phyloP scores from a whole-genome alignment of 2,329 filamentous ascomycete species.

The Myriosclerotinia duriaeana region DNA sequence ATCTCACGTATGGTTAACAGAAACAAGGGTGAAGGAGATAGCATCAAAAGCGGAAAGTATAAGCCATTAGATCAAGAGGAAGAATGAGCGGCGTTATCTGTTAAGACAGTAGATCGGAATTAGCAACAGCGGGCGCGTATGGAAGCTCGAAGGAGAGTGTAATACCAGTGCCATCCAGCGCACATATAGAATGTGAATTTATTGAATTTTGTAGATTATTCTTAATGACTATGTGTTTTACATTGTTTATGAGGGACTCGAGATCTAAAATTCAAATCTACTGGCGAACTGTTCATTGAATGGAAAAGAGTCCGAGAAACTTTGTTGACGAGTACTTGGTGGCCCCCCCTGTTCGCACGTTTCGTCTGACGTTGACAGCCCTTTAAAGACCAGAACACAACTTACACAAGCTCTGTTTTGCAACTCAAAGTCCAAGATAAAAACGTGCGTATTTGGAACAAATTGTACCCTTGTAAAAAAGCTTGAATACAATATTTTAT shows the following conservation, averaged over 20 bases:
- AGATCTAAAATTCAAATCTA: not conserved
- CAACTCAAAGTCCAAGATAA: too few species aligned
- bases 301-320: not conserved
- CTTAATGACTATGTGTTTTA: not conserved
- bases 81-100: constrained; percentile 30
- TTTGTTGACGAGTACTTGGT: not conserved
- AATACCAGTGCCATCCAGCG: constrained; percentile 26
- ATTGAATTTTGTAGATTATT: constrained; percentile 20
- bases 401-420: too few species aligned
- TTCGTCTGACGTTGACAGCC: constrained; percentile 6
- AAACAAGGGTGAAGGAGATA: constrained; percentile 44
- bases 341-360: not conserved
- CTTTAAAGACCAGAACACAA: too few species aligned
- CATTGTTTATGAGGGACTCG: not conserved
- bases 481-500: not conserved
- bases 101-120: constrained; percentile 17
- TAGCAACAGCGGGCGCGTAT: constrained; percentile 29
- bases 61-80: constrained; percentile 48
- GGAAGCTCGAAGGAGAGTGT: constrained; percentile 19
- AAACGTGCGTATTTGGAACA: too few species aligned
- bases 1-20: constrained; percentile 65
- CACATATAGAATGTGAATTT: constrained; percentile 21
- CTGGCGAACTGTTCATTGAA: not conserved
- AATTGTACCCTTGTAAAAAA: not conserved
- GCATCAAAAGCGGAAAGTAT: constrained; percentile 36